Evolutionary conservation across 2,329 filamentous ascomycete species (phyloP), one percentile per base, ranked within the genome.

Genomic region (Amauroascus niger): DNA sequence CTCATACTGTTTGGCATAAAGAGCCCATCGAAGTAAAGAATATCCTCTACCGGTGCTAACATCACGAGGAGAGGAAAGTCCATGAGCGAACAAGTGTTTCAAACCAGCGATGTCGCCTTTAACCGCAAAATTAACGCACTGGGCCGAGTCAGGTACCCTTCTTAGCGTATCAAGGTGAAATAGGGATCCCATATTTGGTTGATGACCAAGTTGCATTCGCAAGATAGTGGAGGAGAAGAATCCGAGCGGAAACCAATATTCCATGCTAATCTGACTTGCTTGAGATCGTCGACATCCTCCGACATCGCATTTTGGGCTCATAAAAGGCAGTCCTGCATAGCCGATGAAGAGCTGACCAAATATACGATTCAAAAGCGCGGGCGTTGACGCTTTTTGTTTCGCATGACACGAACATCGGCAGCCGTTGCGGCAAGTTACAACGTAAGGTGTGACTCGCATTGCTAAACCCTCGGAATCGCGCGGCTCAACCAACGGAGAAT

Each of bases 231-330:
- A 66, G 58, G 59, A 66, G 44, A 64, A 64, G 39, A 65, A 62
- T 13, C 60, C 57, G 16, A 61, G 51, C 1, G 66, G 65, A 53
- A 68, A 66, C 65, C 66, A 67, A 43, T 67, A 67, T 53, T 68
- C 65, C 9, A 65, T 26, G 47, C 52, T 64, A 14, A 67, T 49
- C 5, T 61, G 55, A 28, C 57, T 57, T 7, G 55, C 54, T 20
- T 58, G 62, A 28, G 57, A 56, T 32, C 60, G 60, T 41, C 54
- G 53, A 41, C 65, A 67, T 5, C 44, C 48, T 13, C 55, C 24
- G 20, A 37, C 41, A 50, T 63, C 58, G 45, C 65, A 67, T 41
- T 60, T 62, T 18, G 57, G 47, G 50, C 49, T 63, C 8, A 66
- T 11, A 20, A 60, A 48, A 6, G 65, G 64, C 11, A 67, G 41